phyloP scores from a whole-genome alignment of 2,329 filamentous ascomycete species.

The Phaeomoniella chlamydospora region DNA sequence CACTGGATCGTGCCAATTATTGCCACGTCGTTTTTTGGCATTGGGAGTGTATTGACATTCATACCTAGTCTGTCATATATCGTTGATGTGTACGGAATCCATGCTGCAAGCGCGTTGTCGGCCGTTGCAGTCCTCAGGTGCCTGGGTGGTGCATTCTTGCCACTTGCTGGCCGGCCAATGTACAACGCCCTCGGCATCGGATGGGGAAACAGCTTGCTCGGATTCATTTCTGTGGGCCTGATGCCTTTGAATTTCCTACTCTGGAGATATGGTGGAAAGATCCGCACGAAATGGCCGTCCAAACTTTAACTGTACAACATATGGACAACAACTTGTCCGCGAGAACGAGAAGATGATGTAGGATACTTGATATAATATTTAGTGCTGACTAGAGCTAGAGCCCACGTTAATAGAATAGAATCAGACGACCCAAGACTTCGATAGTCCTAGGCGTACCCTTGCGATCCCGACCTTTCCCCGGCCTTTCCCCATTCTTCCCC shows the following conservation, averaged over 20 bases:
- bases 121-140: slow-evolving; percentile 41
- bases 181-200: slow-evolving; percentile 30
- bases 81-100: slow-evolving; percentile 35
- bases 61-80: slow-evolving; percentile 46
- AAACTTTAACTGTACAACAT: too few species aligned
- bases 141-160: slow-evolving; percentile 43
- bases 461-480: too few species aligned
- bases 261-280: slow-evolving; percentile 19
- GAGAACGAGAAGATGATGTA: too few species aligned
- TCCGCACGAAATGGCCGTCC: slow-evolving; percentile 15
- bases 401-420: too few species aligned
- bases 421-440: too few species aligned
- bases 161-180: slow-evolving; percentile 43
- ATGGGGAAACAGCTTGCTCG: slow-evolving; percentile 40
- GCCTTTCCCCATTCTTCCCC: too few species aligned
- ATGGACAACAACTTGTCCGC: too few species aligned
- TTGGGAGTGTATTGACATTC: slow-evolving; percentile 10
- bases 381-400: too few species aligned
- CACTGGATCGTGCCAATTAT: slow-evolving; percentile 19
- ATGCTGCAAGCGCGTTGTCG: slow-evolving; percentile 35
- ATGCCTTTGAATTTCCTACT: slow-evolving; percentile 23
- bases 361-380: too few species aligned
- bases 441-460: too few species aligned
- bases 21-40: slow-evolving; percentile 11
- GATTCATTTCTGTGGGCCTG: slow-evolving; percentile 38